Base-by-base conservation (phyloP, 176 grass and related monocot genomes). In the Pontederia crassipes region DNA sequence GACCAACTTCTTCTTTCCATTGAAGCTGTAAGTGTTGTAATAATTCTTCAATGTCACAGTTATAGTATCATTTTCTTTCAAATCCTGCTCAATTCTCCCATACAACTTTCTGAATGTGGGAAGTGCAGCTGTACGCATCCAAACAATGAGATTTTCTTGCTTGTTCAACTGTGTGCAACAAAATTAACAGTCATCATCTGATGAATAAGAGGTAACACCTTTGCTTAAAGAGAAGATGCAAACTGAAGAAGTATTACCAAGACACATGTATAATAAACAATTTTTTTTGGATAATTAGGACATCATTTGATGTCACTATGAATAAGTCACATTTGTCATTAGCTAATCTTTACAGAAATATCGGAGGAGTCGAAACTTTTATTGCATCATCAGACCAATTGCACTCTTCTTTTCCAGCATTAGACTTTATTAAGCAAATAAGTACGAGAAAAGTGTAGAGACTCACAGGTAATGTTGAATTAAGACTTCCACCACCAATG, bases 71-170 rank as follows among this genome's bases (percentile, higher is more conserved):
- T 72, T 64, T 6, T 52, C 72, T n/a, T 55, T 68, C 15, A 90
- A 82, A 57, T 90, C 73, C 50, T 70, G 52, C 46, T 90, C 69
- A 18, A 90, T 77, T 62, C 51, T 85, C 14, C 82, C 87, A 16
- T 90, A 90, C 53, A 86, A 61, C 62, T 90, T 90, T 60, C 87
- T 75, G 65, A 90, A 90, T 46, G 76, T 82, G 26, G 87, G 87
- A 15, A 90, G 73, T 12, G 87, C 87, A 9, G 79, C 87, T 0
- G 76, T 82, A 1, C 82, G 69, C 87, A 86, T 90, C 87, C 87
- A 90, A 20, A 90, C 87, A 28, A 90, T 86, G 52, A 90, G 70
- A 9, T 90, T 69, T 28, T 86, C 87, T 49, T 90, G 87, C 46
- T 82, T 14, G 16, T 70, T 90, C 69, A 90, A 59, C 82, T 90